Conservation (phyloP, 805 yeast genomes). For the Wickerhamomyces canadensis region DNA sequence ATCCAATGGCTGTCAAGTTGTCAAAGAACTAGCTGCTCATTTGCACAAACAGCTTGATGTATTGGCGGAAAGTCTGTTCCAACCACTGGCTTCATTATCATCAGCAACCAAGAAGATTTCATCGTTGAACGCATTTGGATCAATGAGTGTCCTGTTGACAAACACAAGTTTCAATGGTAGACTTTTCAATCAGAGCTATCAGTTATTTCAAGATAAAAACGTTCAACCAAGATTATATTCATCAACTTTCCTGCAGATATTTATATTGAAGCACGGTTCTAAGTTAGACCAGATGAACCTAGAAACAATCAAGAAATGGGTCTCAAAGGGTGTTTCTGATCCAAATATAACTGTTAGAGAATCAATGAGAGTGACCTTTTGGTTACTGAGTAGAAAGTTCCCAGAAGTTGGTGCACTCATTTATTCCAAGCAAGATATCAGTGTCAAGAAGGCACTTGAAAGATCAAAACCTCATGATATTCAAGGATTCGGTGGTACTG, state of each 20-base stretch:
- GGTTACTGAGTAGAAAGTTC: slow-evolving; percentile 57
- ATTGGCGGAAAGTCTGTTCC: slow-evolving; percentile 29
- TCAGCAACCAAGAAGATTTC: slow-evolving; percentile 35
- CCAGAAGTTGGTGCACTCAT: slow-evolving; percentile 42
- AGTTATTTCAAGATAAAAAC: slow-evolving; percentile 62
- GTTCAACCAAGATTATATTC: slow-evolving; percentile 65
- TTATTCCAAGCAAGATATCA: slow-evolving; percentile 21
- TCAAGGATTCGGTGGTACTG: slow-evolving; percentile 4
- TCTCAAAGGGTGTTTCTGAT: slow-evolving; percentile 63
- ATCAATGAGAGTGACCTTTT: slow-evolving; percentile 63
- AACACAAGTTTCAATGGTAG: slow-evolving; percentile 50
- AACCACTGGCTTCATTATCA: slow-evolving; percentile 26
- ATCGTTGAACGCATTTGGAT: slow-evolving; percentile 29
- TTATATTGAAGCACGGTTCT: slow-evolving; percentile 45
- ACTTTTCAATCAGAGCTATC: slow-evolving; percentile 41
- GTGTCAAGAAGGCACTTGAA: slow-evolving; percentile 54
- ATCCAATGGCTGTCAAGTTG: slow-evolving; percentile 65
- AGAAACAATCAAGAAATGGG: slow-evolving; percentile 43
- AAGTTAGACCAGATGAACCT: slow-evolving; percentile 25
- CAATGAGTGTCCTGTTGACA: slow-evolving; percentile 45
- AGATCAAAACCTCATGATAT: slow-evolving; percentile 43
- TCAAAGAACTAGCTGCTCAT: slow-evolving; percentile 51
- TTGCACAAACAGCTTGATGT: slow-evolving; percentile 25
- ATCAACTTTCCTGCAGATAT: slow-evolving; percentile 63
- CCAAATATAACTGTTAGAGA: slow-evolving; percentile 80